Percentiles rank a stretch among this genome's conserved stretches.
Conservation (phyloP, 1,284 basidiomycete genomes). For the Boletus putidus region DNA sequence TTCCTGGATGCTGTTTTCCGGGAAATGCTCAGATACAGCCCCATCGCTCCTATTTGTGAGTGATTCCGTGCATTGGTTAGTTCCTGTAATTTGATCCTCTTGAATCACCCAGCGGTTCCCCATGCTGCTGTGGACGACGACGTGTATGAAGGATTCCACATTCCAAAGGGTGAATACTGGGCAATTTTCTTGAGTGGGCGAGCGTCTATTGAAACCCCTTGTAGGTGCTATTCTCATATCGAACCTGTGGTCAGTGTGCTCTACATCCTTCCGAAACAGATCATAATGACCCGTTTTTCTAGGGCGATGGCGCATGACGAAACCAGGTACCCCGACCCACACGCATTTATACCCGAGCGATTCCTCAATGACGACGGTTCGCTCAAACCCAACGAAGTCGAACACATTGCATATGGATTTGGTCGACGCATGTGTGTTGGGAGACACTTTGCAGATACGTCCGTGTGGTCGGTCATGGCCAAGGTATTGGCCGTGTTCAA, state of each 20-base stretch:
- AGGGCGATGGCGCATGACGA: neutral
- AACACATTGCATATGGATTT: conserved; percentile 13
- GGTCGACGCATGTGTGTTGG: conserved; percentile 14
- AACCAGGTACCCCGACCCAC: neutral
- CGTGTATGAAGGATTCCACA: conserved; percentile 1
- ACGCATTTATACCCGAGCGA: neutral
- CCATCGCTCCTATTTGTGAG: conserved; percentile 13
- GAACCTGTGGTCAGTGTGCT: conserved; percentile 2
- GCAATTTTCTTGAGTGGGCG: too few relatives aligned
- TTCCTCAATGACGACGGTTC: too few relatives aligned
- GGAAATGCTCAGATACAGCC: conserved; percentile 20
- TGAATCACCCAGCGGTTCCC: conserved; percentile 5
- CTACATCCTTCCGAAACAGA: too few relatives aligned
- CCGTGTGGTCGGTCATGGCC: conserved; percentile 8
- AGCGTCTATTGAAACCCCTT: neutral
- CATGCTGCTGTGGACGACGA: conserved; percentile 11
- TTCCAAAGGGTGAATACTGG: conserved; percentile 1
- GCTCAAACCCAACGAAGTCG: neutral
- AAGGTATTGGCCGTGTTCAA: conserved; percentile 12
- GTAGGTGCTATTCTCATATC: conserved; percentile 2
- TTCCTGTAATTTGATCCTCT: neutral
- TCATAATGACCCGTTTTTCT: neutral
- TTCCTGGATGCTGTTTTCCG: conserved; percentile 35
- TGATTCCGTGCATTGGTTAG: neutral
- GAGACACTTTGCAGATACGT: conserved; percentile 12